phyloP scores from a whole-genome alignment of 1,284 basidiomycete genomes.

The Anthracocystis panici-leucophaei region DNA sequence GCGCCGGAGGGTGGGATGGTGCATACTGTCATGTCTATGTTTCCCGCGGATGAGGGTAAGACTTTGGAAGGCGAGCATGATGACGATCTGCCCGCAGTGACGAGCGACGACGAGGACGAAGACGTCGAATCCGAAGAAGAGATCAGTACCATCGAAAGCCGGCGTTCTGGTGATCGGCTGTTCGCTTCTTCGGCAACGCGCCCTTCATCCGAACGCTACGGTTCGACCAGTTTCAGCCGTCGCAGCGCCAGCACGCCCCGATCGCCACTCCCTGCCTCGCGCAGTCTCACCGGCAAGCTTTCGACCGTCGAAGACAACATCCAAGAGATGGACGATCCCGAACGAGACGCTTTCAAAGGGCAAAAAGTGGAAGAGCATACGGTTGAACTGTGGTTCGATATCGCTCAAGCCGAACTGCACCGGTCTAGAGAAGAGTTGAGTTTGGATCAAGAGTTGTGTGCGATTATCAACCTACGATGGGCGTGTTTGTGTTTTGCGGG shows the following conservation, averaged over 20 bases:
- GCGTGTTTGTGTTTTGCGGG: slow-evolving; percentile 50
- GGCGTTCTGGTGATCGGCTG: not conserved
- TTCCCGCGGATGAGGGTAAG: slow-evolving; percentile 19
- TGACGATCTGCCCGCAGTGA: not conserved
- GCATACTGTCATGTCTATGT: slow-evolving; percentile 26
- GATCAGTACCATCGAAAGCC: slow-evolving; percentile 20
- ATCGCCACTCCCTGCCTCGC: slow-evolving; percentile 4
- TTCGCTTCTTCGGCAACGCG: not conserved
- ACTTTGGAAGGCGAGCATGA: not conserved
- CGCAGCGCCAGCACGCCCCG: not conserved
- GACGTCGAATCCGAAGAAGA: slow-evolving; percentile 29
- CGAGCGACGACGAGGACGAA: slow-evolving; percentile 16
- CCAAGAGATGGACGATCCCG: slow-evolving; percentile 40
- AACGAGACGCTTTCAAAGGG: slow-evolving; percentile 30
- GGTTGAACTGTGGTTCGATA: slow-evolving; percentile 50
- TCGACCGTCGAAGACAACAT: slow-evolving; percentile 42
- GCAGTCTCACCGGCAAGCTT: slow-evolving; percentile 38
- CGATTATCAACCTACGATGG: slow-evolving; percentile 48
- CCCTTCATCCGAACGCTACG: slow-evolving; percentile 19
- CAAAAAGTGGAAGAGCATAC: slow-evolving; percentile 37
- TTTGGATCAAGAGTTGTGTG: slow-evolving; percentile 42
- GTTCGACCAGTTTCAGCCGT: slow-evolving; percentile 31
- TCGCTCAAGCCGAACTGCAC: slow-evolving; percentile 36
- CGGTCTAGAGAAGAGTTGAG: slow-evolving; percentile 35
- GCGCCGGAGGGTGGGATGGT: slow-evolving; percentile 18